These are phyloP conservation scores for Euryodendron excelsum DNA, from an alignment of 148 eudicot species.

Conservation along the genomic window DNA sequence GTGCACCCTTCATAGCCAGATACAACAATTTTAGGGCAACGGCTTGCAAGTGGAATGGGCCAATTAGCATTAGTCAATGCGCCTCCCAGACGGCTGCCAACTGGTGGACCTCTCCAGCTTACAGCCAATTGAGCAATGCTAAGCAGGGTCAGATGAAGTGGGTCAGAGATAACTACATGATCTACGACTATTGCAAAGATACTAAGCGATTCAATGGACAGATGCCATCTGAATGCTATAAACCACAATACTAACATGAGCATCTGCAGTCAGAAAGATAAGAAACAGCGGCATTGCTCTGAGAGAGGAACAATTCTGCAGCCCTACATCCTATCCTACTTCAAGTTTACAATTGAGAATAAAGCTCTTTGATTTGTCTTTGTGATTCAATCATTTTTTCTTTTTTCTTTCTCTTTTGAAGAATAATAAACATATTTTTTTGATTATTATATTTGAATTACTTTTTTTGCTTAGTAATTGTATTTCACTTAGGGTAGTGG, in stretches of 20 bases:
- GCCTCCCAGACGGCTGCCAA: conserved; percentile 27
- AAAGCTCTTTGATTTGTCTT: background rate
- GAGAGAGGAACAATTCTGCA: background rate
- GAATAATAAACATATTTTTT: background rate
- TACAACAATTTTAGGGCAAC: conserved; percentile 35
- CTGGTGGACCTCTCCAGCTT: conserved; percentile 40
- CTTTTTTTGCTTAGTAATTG: too few relatives aligned
- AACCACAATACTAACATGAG: conserved; percentile 45
- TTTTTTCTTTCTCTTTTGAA: background rate
- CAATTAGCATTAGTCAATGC: conserved; percentile 39
- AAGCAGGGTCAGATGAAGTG: conserved; percentile 41
- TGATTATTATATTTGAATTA: conserved; percentile 2
- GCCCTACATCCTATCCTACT: background rate
- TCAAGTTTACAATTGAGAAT: background rate
- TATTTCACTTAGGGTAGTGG: too few relatives aligned
- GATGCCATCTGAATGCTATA: conserved; percentile 54
- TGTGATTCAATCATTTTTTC: background rate
- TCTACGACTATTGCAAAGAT: conserved; percentile 68
- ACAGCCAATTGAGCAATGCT: conserved; percentile 22
- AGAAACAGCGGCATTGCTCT: background rate
- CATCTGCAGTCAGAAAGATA: too few relatives aligned
- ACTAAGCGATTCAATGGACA: conserved; percentile 33
- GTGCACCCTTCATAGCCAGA: conserved; percentile 47
- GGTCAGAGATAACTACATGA: conserved; percentile 46
- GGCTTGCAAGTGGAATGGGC: conserved; percentile 52